phyloP scores from a whole-genome alignment of 1,284 basidiomycete species.

The Malassezia vespertilionis region DNA sequence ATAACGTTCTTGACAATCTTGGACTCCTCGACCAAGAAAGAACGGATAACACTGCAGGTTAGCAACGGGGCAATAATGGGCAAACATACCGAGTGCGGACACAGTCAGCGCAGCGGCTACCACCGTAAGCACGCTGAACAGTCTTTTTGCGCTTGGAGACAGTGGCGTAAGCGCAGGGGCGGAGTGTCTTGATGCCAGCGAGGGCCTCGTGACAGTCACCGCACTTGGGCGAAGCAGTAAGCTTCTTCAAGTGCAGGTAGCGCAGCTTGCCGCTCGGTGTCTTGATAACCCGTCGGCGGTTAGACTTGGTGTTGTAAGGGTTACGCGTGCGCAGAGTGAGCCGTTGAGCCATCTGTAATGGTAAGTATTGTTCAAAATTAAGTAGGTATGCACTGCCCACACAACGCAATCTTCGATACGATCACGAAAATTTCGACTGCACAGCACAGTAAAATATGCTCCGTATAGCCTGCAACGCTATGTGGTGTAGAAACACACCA shows the following conservation, averaged over 20 bases:
- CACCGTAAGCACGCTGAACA: conserved; percentile 45
- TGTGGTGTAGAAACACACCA: no score
- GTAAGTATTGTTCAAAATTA: background rate
- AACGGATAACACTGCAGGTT: conserved; percentile 72
- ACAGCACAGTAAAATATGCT: no score
- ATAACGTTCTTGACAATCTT: conserved; percentile 99
- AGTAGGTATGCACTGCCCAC: background rate
- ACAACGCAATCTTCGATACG: no score
- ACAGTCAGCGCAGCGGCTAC: conserved; percentile 41
- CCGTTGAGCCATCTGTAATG: conserved; percentile 75
- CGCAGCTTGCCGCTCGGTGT: conserved; percentile 87
- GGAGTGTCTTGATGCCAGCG: conserved; percentile 41
- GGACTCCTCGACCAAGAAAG: conserved; percentile 97
- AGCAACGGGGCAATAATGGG: background rate
- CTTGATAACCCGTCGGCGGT: conserved; percentile 88
- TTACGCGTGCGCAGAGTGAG: conserved; percentile 98
- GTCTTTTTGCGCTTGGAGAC: conserved; percentile 44
- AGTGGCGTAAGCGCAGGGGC: conserved; percentile 41
- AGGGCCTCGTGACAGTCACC: conserved; percentile 45
- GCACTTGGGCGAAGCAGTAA: conserved; percentile 79
- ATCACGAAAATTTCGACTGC: no score
- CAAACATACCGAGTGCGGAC: conserved; percentile 39
- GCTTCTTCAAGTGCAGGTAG: conserved; percentile 82
- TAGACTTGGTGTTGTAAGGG: conserved; percentile 97
- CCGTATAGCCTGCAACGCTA: no score